Evolutionary conservation across 306 rosid species (phyloP), one percentile per base, ranked within the genome.

Genomic region (Castanospermum australe): DNA sequence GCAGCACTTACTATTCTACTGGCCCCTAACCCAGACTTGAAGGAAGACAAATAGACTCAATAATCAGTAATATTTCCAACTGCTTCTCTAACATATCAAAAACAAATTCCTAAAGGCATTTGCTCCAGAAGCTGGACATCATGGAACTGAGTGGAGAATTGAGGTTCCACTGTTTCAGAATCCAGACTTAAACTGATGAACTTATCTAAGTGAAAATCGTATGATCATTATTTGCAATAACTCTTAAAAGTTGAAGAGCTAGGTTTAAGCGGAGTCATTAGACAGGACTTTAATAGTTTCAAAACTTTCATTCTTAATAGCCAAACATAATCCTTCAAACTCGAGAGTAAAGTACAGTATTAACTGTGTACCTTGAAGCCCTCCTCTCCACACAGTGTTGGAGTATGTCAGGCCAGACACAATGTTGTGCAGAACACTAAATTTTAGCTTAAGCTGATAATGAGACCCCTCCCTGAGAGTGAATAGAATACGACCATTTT

Each of bases 341-440:
- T 25, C 22, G 25, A 39, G 35, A 63, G 54, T 44, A 35, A 14
- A 52, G 52, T 35, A 22, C 24, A 56, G 15, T 67, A 20, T 21
- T 18, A n/a, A 54, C 22, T 42, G 32, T 44, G 35, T 76, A 95
- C 99, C 98, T 91, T 88, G 89, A 81, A 89, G 57, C 68, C 97
- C 93, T 77, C 87, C 92, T 89, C 89, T 94, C 98, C 99, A 92
- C 54, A 94, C 97, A 36, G 89, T 87, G 84, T 95, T 95, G 77
- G 97, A 85, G 85, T 92, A 92, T 6, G 87, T 52, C 71, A 95
- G 89, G 85, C 99, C 99, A 2, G 96, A 95, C 13, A 95, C 98
- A 70, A 95, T 91, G 91, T 95, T 95, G 89, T 95, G 97, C 66
- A 87, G 77, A 70, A 95, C 98, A 61, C 84, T 91, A 77, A 95